Evolutionary conservation across 352 stramenopile genomes (phyloP), one percentile per base, ranked within the genome.

Genomic region (Phytophthora sp.): DNA sequence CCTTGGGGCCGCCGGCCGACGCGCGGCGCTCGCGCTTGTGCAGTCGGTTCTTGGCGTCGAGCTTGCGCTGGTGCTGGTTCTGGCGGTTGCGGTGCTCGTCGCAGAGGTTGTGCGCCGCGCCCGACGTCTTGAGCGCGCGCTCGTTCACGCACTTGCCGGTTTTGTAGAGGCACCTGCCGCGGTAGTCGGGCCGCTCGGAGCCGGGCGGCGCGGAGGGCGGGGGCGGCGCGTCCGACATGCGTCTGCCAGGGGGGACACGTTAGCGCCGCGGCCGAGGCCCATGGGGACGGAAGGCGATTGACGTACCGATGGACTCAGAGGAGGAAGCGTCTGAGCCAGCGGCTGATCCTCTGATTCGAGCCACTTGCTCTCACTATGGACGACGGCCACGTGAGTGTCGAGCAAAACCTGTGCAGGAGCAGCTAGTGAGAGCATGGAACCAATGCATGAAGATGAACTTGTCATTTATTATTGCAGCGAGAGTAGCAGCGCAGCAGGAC

Each of bases 51-150:
- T 95, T 95, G 52, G 79, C 80, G 63, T 95, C 87, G 20, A 95
- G 81, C 65, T 94, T 93, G 70, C 87, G 87, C 79, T 95, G 87
- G 69, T 95, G 86, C 64, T 91, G 72, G 60, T 95, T 95, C 74
- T 95, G 87, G 32, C 82, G 78, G 60, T 79, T 82, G 43, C 87
- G 84, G 65, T 95, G 87, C 53, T 91, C 83, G 53, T 95, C 81
- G 61, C 87, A 95, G 54, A 95, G 82, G 68, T 94, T 95, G 76
- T 95, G 87, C 39, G 87, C 63, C 52, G 81, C 60, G 27, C 87
- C 87, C 2, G 86, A 92, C 28, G 84, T 92, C 72, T 95, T 95
- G 59, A 95, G 77, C 43, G 87, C 87, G 57, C 87, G 87, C 62
- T 95, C 87, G 67, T 95, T 92, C 43, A 67, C 61, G 72, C 87